Conservation (phyloP, 2,329 filamentous ascomycete genomes). For the Emergomyces orientalis region DNA sequence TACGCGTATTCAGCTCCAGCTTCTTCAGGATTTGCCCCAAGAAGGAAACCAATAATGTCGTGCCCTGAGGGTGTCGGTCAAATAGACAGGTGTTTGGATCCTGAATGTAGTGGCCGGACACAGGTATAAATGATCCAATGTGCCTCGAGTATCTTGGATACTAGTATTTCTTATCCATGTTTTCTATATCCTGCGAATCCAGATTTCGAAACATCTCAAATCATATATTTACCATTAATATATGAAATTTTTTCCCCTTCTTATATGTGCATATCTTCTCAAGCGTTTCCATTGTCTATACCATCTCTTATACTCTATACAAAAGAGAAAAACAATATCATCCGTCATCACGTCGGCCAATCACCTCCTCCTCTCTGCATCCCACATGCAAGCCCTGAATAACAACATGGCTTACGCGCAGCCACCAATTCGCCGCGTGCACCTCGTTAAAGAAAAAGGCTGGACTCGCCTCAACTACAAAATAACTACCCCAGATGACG, state of each 20-base stretch:
- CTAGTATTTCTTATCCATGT: not conserved
- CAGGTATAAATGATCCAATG: not conserved
- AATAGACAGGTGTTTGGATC: not conserved
- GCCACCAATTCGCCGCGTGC: not conserved
- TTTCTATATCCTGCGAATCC: not conserved
- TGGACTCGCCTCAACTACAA: conserved; percentile 3
- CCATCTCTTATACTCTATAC: not conserved
- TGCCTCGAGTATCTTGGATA: not conserved
- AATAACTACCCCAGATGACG: conserved; percentile 7
- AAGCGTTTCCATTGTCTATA: not conserved
- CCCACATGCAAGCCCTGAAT: conserved; percentile 2
- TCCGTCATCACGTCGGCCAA: conserved; percentile 1
- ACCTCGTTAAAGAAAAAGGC: not conserved
- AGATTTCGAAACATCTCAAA: not conserved
- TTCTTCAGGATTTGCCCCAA: not conserved
- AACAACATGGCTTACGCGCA: not conserved
- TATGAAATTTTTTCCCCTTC: not conserved
- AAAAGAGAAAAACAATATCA: not conserved
- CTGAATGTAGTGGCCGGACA: not conserved
- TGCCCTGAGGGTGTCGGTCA: not conserved
- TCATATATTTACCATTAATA: not conserved
- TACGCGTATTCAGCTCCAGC: not conserved
- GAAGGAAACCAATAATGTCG: not conserved
- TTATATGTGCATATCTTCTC: not conserved
- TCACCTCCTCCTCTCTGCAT: conserved; percentile 3